A percentile compares a stretch with the other conserved stretches of the same genome.
Evolutionary conservation across 768 basidiomycete genomes (phyloP).

Genomic region (Heimioporus sp.): DNA sequence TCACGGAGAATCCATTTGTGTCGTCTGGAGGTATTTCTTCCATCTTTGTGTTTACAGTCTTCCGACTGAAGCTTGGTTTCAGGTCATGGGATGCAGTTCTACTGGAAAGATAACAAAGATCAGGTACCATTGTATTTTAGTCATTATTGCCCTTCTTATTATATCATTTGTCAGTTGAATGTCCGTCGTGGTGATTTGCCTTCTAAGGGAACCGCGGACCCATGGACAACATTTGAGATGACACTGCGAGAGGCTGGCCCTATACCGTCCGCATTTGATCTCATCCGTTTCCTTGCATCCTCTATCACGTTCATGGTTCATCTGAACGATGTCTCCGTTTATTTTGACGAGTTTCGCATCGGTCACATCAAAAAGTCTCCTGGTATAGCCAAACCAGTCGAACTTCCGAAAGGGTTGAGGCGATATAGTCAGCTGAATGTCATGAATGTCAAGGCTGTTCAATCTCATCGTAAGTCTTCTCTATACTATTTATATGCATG

Average conservation of each 20-base stretch:
- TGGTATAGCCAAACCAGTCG: slow-evolving; percentile 49
- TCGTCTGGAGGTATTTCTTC: slow-evolving; percentile 64
- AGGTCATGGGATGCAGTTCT: slow-evolving; percentile 93
- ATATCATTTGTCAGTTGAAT: slow-evolving; percentile 52
- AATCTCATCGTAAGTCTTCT: slow-evolving; percentile 52
- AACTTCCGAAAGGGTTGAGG: slow-evolving; percentile 56
- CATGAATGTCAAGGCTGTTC: slow-evolving; percentile 69
- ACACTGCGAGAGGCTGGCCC: slow-evolving; percentile 74
- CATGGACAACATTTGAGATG: slow-evolving; percentile 93
- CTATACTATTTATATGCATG: not conserved
- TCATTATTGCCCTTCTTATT: not conserved
- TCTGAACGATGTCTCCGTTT: slow-evolving; percentile 74
- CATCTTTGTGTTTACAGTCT: not conserved
- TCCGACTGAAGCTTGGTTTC: slow-evolving; percentile 6
- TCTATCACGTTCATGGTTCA: slow-evolving; percentile 91
- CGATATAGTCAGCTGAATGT: slow-evolving; percentile 52
- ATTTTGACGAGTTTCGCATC: slow-evolving; percentile 75
- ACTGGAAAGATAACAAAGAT: slow-evolving; percentile 93
- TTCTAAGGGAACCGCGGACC: slow-evolving; percentile 32
- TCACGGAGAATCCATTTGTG: slow-evolving; percentile 82
- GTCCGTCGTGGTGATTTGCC: slow-evolving; percentile 75
- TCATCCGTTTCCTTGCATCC: slow-evolving; percentile 85
- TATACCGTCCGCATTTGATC: slow-evolving; percentile 81
- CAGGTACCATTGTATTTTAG: slow-evolving; percentile 45
- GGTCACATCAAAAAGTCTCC: slow-evolving; percentile 62